A percentile compares a stretch with the other conserved stretches of the same genome.
Evolutionary conservation across 1,139 yeast species (phyloP).

Genomic region (Hyphopichia buzzinii): DNA sequence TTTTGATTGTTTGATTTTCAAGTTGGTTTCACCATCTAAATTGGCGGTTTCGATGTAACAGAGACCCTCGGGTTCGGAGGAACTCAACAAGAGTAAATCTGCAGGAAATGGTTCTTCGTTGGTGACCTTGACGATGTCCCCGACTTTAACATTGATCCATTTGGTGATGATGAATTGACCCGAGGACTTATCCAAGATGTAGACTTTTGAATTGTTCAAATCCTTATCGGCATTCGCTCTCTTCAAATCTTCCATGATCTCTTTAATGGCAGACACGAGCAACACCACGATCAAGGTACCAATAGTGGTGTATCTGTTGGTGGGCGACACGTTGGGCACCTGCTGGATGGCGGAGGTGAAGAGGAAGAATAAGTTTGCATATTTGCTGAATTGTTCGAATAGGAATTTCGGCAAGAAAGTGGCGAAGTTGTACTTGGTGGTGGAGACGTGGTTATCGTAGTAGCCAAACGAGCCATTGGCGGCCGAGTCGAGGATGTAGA

Average conservation of each 20-base stretch:
- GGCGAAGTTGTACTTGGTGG: slow-evolving; percentile 94
- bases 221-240: slow-evolving; percentile 89
- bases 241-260: slow-evolving; percentile 84
- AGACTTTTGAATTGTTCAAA: slow-evolving; percentile 73
- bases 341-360: slow-evolving; percentile 95
- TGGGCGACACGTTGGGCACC: slow-evolving; percentile 95
- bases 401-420: slow-evolving; percentile 93
- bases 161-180: slow-evolving; percentile 64
- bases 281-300: slow-evolving; percentile 85
- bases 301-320: slow-evolving; percentile 92
- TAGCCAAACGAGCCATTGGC: slow-evolving; percentile 58
- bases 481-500: slow-evolving; percentile 60
- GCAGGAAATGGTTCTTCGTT: slow-evolving; percentile 96
- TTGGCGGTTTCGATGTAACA: slow-evolving; percentile 98
- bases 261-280: slow-evolving; percentile 88
- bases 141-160: slow-evolving; percentile 90
- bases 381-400: slow-evolving; percentile 95
- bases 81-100: slow-evolving; percentile 76
- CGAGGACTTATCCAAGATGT: slow-evolving; percentile 58
- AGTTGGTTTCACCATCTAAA: slow-evolving; percentile 95
- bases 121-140: slow-evolving; percentile 81
- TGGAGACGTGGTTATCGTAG: slow-evolving; percentile 83
- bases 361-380: slow-evolving; percentile 90
- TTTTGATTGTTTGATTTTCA: slow-evolving; percentile 88
- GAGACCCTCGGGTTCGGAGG: slow-evolving; percentile 97